Conservation (phyloP, 108 stramenopile genomes). For the Skeletonema menzelii region DNA sequence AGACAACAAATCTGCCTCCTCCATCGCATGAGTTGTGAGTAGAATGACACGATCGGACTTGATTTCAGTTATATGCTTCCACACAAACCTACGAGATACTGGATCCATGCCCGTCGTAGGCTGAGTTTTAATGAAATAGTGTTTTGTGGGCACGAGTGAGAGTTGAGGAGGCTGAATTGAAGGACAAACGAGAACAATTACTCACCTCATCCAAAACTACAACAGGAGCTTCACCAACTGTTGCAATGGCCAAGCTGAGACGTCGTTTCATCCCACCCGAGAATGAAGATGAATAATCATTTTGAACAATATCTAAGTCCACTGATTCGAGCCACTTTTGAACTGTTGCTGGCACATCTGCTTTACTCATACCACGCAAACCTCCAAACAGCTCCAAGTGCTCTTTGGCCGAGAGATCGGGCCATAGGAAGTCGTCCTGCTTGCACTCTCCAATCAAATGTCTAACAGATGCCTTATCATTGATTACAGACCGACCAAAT, state of each 20-base stretch:
- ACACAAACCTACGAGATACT: conserved; percentile 66
- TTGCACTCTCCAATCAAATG: conserved; percentile 66
- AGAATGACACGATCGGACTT: conserved; percentile 71
- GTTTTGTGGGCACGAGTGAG: neutral
- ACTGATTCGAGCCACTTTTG: conserved; percentile 49
- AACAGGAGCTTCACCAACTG: conserved; percentile 76
- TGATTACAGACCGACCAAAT: conserved; percentile 38
- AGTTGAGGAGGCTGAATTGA: neutral
- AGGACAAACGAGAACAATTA: neutral
- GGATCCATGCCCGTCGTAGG: conserved; percentile 90
- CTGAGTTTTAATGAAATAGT: conserved; percentile 21
- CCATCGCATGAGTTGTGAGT: conserved; percentile 95
- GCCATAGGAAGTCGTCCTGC: conserved; percentile 87
- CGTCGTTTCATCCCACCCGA: conserved; percentile 91
- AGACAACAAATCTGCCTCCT: conserved; percentile 91
- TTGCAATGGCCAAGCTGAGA: conserved; percentile 77
- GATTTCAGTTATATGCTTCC: conserved; percentile 56
- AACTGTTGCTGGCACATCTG: conserved; percentile 18
- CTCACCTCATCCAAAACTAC: conserved; percentile 73
- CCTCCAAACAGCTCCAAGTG: conserved; percentile 86
- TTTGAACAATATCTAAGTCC: conserved; percentile 45
- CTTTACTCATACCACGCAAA: conserved; percentile 49
- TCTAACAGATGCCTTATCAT: conserved; percentile 28
- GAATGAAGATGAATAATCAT: conserved; percentile 32
- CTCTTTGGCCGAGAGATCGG: conserved; percentile 79